A percentile compares a stretch with the other conserved stretches of the same genome.
Conservation (phyloP, 345 rosid species). For the Hypericum androsaemum region DNA sequence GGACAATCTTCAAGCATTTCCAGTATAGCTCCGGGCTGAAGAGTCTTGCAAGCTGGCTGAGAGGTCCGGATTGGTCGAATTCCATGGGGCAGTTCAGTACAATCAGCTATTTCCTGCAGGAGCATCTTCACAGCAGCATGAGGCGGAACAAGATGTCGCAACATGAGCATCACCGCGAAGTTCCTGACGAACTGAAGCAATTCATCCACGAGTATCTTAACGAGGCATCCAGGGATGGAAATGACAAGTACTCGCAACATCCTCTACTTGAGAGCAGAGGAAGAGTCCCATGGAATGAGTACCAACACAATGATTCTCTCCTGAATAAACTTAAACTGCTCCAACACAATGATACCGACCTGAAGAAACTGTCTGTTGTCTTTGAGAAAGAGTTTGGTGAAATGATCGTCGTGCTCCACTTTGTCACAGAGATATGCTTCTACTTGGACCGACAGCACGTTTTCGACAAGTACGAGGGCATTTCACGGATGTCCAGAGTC, state of each 20-base stretch:
- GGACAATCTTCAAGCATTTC: too few relatives aligned
- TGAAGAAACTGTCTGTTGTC: too few relatives aligned
- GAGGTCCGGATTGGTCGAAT: slow-evolving; percentile 9
- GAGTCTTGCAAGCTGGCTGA: background rate
- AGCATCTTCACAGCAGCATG: background rate
- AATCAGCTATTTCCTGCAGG: slow-evolving; percentile 8
- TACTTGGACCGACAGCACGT: background rate
- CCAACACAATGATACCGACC: too few relatives aligned
- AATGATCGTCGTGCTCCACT: slow-evolving; percentile 27
- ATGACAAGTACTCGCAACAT: background rate
- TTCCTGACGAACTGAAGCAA: background rate
- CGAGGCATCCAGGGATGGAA: background rate
- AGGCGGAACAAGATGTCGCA: background rate
- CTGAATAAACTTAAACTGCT: too few relatives aligned
- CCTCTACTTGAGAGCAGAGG: slow-evolving; percentile 7
- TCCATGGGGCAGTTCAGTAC: slow-evolving; percentile 17
- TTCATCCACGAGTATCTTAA: background rate
- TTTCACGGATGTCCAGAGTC: background rate
- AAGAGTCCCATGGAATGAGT: too few relatives aligned
- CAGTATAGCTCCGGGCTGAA: too few relatives aligned
- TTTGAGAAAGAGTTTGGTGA: slow-evolving; percentile 13
- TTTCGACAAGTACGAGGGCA: background rate
- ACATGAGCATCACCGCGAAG: background rate
- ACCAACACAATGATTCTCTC: too few relatives aligned
- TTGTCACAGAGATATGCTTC: slow-evolving; percentile 18